These are phyloP conservation scores for Hypoxylon fuscum DNA, from an alignment of 495 filamentous ascomycete genomes.

Conservation along the genomic window DNA sequence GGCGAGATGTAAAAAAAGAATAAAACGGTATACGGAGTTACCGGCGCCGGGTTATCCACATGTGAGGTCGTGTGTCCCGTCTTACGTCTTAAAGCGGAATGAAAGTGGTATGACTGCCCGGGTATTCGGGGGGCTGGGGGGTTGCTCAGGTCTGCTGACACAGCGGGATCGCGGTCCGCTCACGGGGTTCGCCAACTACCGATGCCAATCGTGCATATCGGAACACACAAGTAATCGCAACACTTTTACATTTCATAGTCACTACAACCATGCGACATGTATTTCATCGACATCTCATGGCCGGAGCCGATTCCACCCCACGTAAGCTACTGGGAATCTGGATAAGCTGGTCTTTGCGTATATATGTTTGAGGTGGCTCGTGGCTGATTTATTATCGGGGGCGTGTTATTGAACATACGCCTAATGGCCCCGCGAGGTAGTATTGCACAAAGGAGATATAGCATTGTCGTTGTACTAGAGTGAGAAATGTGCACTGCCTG, in stretches of 20 bases:
- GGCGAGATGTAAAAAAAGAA: slow-evolving; percentile 1
- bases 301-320: neutral
- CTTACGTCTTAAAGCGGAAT: slow-evolving; percentile 22
- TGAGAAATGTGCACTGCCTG: too few relatives aligned
- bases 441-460: too few relatives aligned
- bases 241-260: slow-evolving; percentile 9
- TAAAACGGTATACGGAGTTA: slow-evolving; percentile 20
- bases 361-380: neutral
- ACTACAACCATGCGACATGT: slow-evolving; percentile 1
- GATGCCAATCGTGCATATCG: slow-evolving; percentile 11
- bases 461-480: too few relatives aligned
- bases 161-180: slow-evolving; percentile 23
- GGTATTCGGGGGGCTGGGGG: slow-evolving; percentile 7
- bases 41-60: slow-evolving; percentile 25
- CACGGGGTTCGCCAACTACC: slow-evolving; percentile 35
- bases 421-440: too few relatives aligned
- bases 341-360: neutral
- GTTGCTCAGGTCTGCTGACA: slow-evolving; percentile 35
- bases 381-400: neutral
- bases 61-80: slow-evolving; percentile 26
- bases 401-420: too few relatives aligned
- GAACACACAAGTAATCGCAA: slow-evolving; percentile 3
- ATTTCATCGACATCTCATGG: slow-evolving; percentile 2
- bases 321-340: neutral
- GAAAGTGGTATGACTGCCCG: slow-evolving; percentile 22